Conservation (phyloP, 441 rosid species). For the Dalechampia spathulata region DNA sequence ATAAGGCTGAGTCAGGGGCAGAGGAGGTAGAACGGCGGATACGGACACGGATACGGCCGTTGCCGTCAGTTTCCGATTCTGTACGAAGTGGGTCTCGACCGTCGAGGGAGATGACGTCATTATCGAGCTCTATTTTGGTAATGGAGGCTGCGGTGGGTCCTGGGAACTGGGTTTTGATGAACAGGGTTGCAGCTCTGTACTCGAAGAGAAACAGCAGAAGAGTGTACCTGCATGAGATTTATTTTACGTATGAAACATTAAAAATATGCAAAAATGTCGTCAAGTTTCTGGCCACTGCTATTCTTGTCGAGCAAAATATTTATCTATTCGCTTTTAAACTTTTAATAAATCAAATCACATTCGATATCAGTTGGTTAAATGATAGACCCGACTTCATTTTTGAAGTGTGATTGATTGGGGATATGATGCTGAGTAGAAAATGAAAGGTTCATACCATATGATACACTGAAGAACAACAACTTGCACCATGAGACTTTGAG, state of each 20-base stretch:
- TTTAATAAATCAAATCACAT: too few relatives aligned
- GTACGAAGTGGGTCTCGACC: constrained; percentile 64
- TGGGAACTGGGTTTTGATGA: constrained; percentile 57
- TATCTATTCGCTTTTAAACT: too few relatives aligned
- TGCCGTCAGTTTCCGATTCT: constrained; percentile 54
- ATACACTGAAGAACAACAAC: constrained; percentile 76
- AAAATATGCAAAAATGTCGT: not conserved
- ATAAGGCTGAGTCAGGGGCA: constrained; percentile 49
- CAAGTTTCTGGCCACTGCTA: too few relatives aligned
- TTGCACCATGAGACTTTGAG: constrained; percentile 66
- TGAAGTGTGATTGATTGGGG: too few relatives aligned
- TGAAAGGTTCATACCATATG: too few relatives aligned
- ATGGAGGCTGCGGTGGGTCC: constrained; percentile 58
- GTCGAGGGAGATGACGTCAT: constrained; percentile 66
- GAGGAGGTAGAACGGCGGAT: constrained; percentile 77
- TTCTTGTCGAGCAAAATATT: too few relatives aligned
- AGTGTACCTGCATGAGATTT: constrained; percentile 43
- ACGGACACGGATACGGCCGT: constrained; percentile 51
- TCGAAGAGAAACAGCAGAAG: constrained; percentile 65
- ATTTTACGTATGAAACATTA: not conserved
- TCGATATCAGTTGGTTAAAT: too few relatives aligned
- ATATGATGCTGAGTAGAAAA: too few relatives aligned
- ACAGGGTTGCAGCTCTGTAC: constrained; percentile 51
- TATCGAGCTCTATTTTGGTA: constrained; percentile 48
- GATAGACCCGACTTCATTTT: too few relatives aligned